Conservation (phyloP, 176 grass and related monocot genomes). For the Sorghum bicolor region DNA sequence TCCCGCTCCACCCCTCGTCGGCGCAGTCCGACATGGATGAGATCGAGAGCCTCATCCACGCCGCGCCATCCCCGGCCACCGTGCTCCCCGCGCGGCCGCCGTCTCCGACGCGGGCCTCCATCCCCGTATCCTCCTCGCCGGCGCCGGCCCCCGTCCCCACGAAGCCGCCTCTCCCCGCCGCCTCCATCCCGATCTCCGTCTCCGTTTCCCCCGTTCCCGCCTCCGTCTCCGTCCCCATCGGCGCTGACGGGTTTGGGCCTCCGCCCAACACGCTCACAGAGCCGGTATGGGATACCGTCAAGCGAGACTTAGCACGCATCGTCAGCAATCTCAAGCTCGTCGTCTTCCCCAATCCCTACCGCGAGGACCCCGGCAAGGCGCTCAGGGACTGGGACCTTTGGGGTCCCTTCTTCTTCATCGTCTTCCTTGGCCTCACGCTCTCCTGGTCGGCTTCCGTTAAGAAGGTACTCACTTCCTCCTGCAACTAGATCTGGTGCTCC, state of each 20-base stretch:
- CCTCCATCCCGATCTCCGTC: constrained; percentile 57
- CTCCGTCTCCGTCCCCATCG: constrained; percentile 49
- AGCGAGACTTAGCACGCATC: constrained; percentile 94
- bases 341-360: constrained; percentile 94
- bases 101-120: constrained; percentile 77
- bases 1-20: constrained; percentile 90
- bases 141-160: constrained; percentile 8
- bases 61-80: constrained; percentile 54
- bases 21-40: constrained; percentile 99
- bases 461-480: constrained; percentile 50
- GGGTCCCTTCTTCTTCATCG: constrained; percentile 99
- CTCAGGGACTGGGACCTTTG: constrained; percentile 99
- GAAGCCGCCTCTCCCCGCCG: constrained; percentile 38
- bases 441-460: constrained; percentile 96
- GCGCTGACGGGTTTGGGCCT: constrained; percentile 67
- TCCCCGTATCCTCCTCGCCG: constrained; percentile 65
- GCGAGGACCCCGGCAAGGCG: constrained; percentile 95
- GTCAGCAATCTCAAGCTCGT: constrained; percentile 99
- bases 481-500: constrained; percentile 5
- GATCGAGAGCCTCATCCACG: constrained; percentile 95
- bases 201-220: constrained; percentile 29
- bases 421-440: constrained; percentile 89
- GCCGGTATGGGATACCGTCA: constrained; percentile 96
- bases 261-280: constrained; percentile 84
- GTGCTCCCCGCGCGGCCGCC: constrained; percentile 78